A percentile compares a stretch with the other conserved stretches of the same genome.
phyloP scores from a whole-genome alignment of 2,329 filamentous ascomycete genomes.

The Colletotrichum noveboracense region DNA sequence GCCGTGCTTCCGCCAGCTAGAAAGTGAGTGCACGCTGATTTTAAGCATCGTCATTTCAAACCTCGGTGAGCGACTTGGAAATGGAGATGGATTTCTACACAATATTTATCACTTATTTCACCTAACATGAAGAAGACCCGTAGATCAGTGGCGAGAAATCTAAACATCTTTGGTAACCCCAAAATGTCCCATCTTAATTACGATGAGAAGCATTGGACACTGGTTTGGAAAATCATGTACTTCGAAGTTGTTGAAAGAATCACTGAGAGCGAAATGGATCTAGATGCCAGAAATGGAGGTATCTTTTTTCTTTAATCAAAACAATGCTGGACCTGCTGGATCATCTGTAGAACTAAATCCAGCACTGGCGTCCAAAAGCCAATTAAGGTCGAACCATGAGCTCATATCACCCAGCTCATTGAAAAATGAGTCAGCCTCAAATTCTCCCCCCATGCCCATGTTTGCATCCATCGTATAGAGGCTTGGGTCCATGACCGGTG shows the following conservation, averaged over 20 bases:
- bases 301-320: not conserved
- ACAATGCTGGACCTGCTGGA: not conserved
- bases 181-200: too few relatives aligned
- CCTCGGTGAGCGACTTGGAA: not conserved
- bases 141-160: too few relatives aligned
- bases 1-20: not conserved
- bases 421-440: slow-evolving; percentile 17
- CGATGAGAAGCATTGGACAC: too few relatives aligned
- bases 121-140: too few relatives aligned
- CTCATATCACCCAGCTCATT: slow-evolving; percentile 30
- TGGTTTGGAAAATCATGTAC: too few relatives aligned
- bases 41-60: not conserved
- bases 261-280: too few relatives aligned
- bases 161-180: too few relatives aligned
- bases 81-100: too few relatives aligned
- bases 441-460: not conserved
- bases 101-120: too few relatives aligned
- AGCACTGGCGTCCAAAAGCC: slow-evolving; percentile 14
- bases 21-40: not conserved
- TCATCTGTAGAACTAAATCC: not conserved
- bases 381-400: slow-evolving; percentile 30
- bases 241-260: too few relatives aligned
- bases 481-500: not conserved
- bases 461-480: not conserved
- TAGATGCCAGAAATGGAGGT: not conserved